Evolutionary conservation across 2,329 filamentous ascomycete species (phyloP), one percentile per base, ranked within the genome.

Genomic region (Sarocladium oryzae): DNA sequence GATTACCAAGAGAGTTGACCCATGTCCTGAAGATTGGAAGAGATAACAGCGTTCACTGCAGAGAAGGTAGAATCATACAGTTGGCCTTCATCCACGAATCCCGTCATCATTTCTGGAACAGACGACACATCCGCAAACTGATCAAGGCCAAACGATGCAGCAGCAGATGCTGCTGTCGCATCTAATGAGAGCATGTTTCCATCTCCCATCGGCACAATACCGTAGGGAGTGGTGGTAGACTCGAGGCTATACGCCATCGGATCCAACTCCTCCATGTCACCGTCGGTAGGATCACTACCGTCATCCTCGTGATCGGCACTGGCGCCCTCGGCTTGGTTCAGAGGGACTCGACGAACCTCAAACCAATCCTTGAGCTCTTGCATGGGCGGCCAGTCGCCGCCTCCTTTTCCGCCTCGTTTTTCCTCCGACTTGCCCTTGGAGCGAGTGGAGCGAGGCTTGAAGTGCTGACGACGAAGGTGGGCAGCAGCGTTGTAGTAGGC

Each of bases 401-500:
- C 77, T 2, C 71, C 74, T 49, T 75, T 81, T 11, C 76, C 78
- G 9, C 77, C 77, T 13, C 77, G 72, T 63, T 74, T 78, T 60
- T 79, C 76, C 15, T 72, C 70, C 6, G 40, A 46, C 15, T 54
- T 62, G 16, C 55, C 59, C 60, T 73, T 73, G 32, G 68, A 69
- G 13, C 77, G 71, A 7, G 69, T 62, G 2, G 70, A 63, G 66
- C 79, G 81, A 50, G 74, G 85, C 62, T 86, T 88, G 75, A 96
- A 97, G 65, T 97, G 92, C 0, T 86, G 86, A 48, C 92, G 84
- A 37, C 91, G 81, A 8, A 97, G 77, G 64, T 97, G 92, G 0
- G 90, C 92, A 0, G 90, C 90, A 1, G 91, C 92, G 61, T 97
- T 97, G 70, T 97, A 96, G 70, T 96, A 93, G 15, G 88, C 88